Evolutionary conservation across 2,329 filamentous ascomycete species (phyloP), one percentile per base, ranked within the genome.

Genomic region (Davidsoniella neocaledoniae): DNA sequence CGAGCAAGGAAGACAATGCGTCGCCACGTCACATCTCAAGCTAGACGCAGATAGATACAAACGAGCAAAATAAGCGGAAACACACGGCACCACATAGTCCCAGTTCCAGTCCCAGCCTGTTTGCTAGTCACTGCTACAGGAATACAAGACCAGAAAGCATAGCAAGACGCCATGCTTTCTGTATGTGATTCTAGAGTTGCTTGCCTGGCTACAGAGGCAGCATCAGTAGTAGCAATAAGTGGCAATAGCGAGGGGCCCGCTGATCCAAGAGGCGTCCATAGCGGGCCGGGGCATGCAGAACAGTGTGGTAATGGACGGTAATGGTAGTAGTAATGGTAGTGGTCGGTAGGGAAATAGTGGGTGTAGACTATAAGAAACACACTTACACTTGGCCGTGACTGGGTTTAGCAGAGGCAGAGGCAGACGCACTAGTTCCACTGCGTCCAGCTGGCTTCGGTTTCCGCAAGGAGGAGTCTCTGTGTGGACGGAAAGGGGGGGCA

Each of bases 21-120:
- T 41, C 49, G 49, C 49, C 49, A 51, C 49, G 49, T 51, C 49
- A 51, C 49, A 43, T 17, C 33, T 43, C 42, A 43, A 25, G 21
- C 29, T 17, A 46, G 41, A 29, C 29, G 14, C 36, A 46, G 38
- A 46, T 17, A 38, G 29, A 33, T 25, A n/a, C 38, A 36, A 16
- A 38, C 29, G 44, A 38, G 16, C 26, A 45, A 16, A 38, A 39
- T n/a, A 46, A 46, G 23, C 44, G 44, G 44, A 38, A 46, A 46
- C 29, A 46, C 29, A 46, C 44, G 29, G 44, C 44, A 46, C 29
- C 44, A 25, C 29, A 23, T 17, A 39, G 37, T 9, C 29, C 29
- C 8, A 33, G 29, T 12, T 33, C 21, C 21, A 23, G 21, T 4
- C 21, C 21, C 21, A 23, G 21, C 21, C 21, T 23, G 8, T 4